Conservation (phyloP, 192 early-diverging fungal genomes). For the Coemansia sp. region DNA sequence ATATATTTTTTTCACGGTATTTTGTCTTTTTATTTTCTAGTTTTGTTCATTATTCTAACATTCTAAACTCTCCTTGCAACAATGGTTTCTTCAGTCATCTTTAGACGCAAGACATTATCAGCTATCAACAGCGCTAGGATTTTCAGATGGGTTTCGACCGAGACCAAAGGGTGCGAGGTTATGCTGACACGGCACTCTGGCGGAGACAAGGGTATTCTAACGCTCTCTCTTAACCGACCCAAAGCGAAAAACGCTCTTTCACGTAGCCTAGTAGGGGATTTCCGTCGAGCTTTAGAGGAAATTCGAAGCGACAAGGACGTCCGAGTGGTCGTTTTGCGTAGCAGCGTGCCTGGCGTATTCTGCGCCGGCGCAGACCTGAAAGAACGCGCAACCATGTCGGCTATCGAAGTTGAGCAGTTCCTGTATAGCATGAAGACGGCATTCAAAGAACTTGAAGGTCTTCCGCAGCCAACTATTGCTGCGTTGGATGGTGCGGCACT, state of each 20-base stretch:
- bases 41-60: too few relatives aligned
- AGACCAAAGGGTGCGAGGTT: conserved; percentile 13
- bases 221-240: conserved; percentile 83
- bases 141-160: background rate
- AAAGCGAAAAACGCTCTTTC: conserved; percentile 90
- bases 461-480: conserved; percentile 92
- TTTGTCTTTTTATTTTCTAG: too few relatives aligned
- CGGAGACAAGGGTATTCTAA: conserved; percentile 67
- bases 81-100: background rate
- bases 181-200: conserved; percentile 25
- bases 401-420: conserved; percentile 76
- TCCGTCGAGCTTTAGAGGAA: conserved; percentile 66
- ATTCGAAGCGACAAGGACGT: conserved; percentile 61
- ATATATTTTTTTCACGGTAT: too few relatives aligned
- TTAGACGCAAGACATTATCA: background rate
- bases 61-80: background rate
- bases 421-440: conserved; percentile 74
- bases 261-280: conserved; percentile 68
- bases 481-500: conserved; percentile 92
- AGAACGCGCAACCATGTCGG: conserved; percentile 83
- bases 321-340: conserved; percentile 81
- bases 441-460: conserved; percentile 81
- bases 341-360: conserved; percentile 79
- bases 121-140: background rate
- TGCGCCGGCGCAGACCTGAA: conserved; percentile 97